Base-by-base conservation (phyloP, 1,139 yeast genomes). In the Fermentozyma sake region DNA sequence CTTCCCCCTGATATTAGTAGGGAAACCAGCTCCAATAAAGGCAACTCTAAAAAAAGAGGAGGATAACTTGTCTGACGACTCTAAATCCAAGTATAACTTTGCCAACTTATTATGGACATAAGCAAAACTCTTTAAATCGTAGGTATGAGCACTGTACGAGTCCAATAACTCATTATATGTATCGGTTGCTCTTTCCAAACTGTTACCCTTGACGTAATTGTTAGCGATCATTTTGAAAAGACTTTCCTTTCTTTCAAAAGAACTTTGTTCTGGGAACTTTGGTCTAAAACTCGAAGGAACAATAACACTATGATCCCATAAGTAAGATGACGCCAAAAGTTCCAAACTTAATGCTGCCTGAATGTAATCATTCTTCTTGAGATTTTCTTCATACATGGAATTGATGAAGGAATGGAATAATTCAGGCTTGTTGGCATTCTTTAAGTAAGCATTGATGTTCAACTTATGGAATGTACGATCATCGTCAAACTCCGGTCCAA, bases 341-440 rank as follows among this genome's bases (percentile, higher is more conserved):
- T 82, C 87, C 44, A 85, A 67, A 44, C 89, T 76, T 41, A 86
- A 66, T 4, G 93, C 96, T 7, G 94, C 94, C 57, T 86, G 95
- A 23, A 81, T 79, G 48, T 56, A 74, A 48, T 84, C 85, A 22
- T 63, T 62, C 52, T 79, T 80, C 13, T 59, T 48, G 30, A 81
- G 40, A 42, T 81, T 76, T 40, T 71, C 76, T 41, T 80, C 80
- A 46, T 76, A 84, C 73, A 85, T 73, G 33, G 78, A 80, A 52
- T 79, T 74, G 41, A 86, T 75, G 50, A 84, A 82, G 10, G 85
- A 72, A 48, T 83, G 81, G 58, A 86, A 80, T 36, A 81, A 65
- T 50, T 83, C 94, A 1, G 93, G 93, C 42, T 79, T 78, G 48
- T 80, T 78, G 25, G 86, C 87, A 44, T 81, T 79, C 64, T 81